Evolutionary conservation across 1,139 yeast species (phyloP).

Genomic region (Candida mesenterica): DNA sequence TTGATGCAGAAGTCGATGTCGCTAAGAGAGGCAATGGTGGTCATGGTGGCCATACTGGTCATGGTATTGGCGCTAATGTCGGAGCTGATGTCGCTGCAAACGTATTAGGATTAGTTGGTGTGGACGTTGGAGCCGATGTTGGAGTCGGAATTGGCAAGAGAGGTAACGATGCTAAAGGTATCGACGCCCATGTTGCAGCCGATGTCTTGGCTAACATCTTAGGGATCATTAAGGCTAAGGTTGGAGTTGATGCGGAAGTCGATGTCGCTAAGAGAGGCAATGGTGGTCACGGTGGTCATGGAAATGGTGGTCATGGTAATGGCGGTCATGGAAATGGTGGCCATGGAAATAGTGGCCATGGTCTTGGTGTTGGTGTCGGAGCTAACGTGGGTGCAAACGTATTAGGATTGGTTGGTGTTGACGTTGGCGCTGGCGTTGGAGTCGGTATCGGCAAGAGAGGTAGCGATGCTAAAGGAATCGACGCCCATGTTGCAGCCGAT

Average conservation of each 20-base stretch:
- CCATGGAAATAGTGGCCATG: too few species aligned
- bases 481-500: constrained; percentile 18
- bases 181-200: constrained; percentile 16
- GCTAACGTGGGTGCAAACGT: constrained; percentile 13
- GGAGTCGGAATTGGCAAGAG: constrained; percentile 11
- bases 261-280: constrained; percentile 22
- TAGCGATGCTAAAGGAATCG: constrained; percentile 9
- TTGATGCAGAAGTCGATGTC: constrained; percentile 5
- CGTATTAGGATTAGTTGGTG: constrained; percentile 8
- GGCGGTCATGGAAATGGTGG: constrained; percentile 4
- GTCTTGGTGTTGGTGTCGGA: constrained; percentile 10
- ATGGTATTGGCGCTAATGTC: constrained; percentile 4
- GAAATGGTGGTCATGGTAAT: constrained; percentile 3
- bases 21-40: constrained; percentile 8
- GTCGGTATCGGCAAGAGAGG: constrained; percentile 10
- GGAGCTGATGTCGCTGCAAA: constrained; percentile 7
- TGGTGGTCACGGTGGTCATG: constrained; percentile 3
- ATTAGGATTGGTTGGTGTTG: constrained; percentile 4
- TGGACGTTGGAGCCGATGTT: constrained; percentile 9
- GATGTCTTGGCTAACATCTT: constrained; percentile 12
- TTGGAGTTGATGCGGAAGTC: constrained; percentile 13
- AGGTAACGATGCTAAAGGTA: constrained; percentile 14
- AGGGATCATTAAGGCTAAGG: constrained; percentile 11
- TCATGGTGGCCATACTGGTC: constrained; percentile 6
- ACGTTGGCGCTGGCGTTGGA: constrained; percentile 13